Percentiles rank a stretch among this genome's conserved stretches.
These are phyloP conservation scores for Tulasnella sp. DNA, from an alignment of 768 basidiomycete species.

Conservation along the genomic window DNA sequence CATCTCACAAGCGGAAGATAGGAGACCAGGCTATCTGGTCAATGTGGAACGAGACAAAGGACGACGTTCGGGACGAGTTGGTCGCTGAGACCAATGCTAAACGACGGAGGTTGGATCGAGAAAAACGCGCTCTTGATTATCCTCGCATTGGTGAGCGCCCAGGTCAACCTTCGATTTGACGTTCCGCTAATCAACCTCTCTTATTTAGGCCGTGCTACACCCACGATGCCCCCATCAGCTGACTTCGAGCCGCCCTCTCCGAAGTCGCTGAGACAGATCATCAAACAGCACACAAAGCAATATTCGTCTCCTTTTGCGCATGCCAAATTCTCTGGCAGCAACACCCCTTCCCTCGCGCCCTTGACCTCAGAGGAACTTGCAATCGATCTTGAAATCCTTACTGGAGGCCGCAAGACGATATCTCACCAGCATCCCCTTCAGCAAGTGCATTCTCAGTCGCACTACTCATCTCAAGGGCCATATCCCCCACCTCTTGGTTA, in stretches of 20 bases:
- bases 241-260: neutral
- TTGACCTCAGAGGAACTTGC: constrained; percentile 5
- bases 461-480: neutral
- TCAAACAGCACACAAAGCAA: neutral
- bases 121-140: constrained; percentile 65
- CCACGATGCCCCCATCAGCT: neutral
- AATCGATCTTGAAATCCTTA: constrained; percentile 12
- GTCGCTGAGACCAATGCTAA: constrained; percentile 83
- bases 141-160: constrained; percentile 48
- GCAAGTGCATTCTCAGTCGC: constrained; percentile 11
- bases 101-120: constrained; percentile 70
- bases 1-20: constrained; percentile 46
- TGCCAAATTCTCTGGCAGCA: neutral
- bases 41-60: constrained; percentile 79
- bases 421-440: neutral
- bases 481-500: constrained; percentile 1
- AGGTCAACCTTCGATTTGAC: neutral
- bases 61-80: constrained; percentile 74
- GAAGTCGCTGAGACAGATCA: neutral
- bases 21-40: constrained; percentile 76
- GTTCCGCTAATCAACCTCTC: no score
- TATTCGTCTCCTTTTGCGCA: neutral
- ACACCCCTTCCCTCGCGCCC: constrained; percentile 10
- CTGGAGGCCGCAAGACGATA: neutral
- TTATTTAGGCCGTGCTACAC: neutral